A percentile compares a stretch with the other conserved stretches of the same genome.
Conservation (phyloP, 805 yeast genomes). For the Lipomyces japonicus region DNA sequence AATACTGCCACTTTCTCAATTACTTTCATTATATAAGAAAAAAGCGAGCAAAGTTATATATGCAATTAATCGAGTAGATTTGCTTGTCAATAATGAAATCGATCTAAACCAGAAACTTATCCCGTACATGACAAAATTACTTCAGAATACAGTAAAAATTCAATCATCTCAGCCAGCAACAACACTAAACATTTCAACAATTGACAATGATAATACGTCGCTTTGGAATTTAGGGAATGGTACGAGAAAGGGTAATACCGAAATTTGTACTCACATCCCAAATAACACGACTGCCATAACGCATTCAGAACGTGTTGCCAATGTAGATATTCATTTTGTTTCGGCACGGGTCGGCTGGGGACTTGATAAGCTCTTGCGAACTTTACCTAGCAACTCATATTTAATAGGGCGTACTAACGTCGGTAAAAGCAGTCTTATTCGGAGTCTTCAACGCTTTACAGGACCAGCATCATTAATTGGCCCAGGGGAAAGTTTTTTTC, state of each 20-base stretch:
- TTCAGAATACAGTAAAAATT: neutral
- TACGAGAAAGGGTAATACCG: too few species aligned
- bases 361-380: conserved; percentile 39
- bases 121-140: conserved; percentile 6
- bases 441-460: conserved; percentile 67
- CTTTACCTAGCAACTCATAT: conserved; percentile 37
- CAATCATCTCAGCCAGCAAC: neutral
- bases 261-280: too few species aligned
- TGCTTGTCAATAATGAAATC: conserved; percentile 2
- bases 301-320: neutral
- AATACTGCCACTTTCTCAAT: conserved; percentile 9
- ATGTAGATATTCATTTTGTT: conserved; percentile 45
- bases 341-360: conserved; percentile 58
- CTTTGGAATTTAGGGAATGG: conserved; percentile 11
- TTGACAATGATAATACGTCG: neutral
- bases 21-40: conserved; percentile 2
- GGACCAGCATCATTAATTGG: conserved; percentile 38
- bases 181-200: neutral
- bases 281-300: neutral
- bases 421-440: conserved; percentile 74
- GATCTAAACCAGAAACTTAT: conserved; percentile 5
- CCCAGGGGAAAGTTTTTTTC: conserved; percentile 45
- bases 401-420: conserved; percentile 88
- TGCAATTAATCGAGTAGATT: conserved; percentile 15
- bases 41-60: neutral